phyloP scores from a whole-genome alignment of 2,329 filamentous ascomycete species.

The Penicillium palitans region DNA sequence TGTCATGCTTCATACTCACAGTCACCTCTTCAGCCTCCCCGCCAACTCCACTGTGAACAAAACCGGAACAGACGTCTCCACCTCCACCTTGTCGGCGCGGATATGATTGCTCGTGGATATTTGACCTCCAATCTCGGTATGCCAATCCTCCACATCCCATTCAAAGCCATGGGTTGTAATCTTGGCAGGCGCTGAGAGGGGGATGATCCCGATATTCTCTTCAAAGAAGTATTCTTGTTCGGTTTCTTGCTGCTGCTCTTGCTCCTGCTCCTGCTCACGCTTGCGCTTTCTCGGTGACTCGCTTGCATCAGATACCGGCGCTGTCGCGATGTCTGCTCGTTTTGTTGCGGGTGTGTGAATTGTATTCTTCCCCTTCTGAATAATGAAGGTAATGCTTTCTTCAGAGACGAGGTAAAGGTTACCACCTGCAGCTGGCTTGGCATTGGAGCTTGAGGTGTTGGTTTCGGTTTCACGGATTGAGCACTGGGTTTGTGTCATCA shows the following conservation, averaged over 20 bases:
- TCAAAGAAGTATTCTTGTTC: slow-evolving; percentile 57
- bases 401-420: slow-evolving; percentile 77
- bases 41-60: slow-evolving; percentile 72
- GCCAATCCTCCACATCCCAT: slow-evolving; percentile 87
- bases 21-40: slow-evolving; percentile 36
- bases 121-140: slow-evolving; percentile 70
- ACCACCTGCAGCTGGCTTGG: slow-evolving; percentile 40
- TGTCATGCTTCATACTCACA: not conserved
- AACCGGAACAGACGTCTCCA: slow-evolving; percentile 65
- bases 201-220: slow-evolving; percentile 82
- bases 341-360: slow-evolving; percentile 61
- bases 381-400: slow-evolving; percentile 76
- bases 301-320: not conserved
- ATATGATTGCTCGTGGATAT: slow-evolving; percentile 83
- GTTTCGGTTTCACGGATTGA: slow-evolving; percentile 11
- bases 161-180: slow-evolving; percentile 80
- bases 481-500: slow-evolving; percentile 44
- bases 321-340: slow-evolving; percentile 12
- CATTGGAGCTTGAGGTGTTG: not conserved
- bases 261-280: not conserved
- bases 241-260: slow-evolving; percentile 2
- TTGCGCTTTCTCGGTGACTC: slow-evolving; percentile 12
- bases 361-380: slow-evolving; percentile 66
- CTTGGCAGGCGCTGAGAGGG: slow-evolving; percentile 72
- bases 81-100: slow-evolving; percentile 58